Base-by-base conservation (phyloP, 2,329 filamentous ascomycete genomes). In the Colletotrichum musae region DNA sequence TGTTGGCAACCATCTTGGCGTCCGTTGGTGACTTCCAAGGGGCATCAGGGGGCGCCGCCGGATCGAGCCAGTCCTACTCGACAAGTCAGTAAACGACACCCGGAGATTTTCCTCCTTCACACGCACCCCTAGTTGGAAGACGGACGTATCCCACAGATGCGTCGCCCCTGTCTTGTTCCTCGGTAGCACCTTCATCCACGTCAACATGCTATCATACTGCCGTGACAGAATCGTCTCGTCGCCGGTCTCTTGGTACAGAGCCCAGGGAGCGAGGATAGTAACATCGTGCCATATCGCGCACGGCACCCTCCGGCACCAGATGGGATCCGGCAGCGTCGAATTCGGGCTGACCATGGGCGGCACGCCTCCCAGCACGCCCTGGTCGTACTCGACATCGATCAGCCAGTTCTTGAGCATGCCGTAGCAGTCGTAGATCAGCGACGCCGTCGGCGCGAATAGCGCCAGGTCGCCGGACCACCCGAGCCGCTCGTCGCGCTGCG, bases 361-460 rank as follows among this genome's bases (percentile, higher is more conserved):
- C 1, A 80, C 72, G 18, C 79, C 73, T 24, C 64, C 74, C 43
- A 81, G 80, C 39, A 81, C 82, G 0, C 72, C 45, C 59, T 73
- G 73, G 43, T 78, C 77, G 16, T 63, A 74, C 5, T 18, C 54
- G 3, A 71, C 32, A 26, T 71, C 69, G n/a, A 13, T 41, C 1
- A 68, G 57, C 69, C 69, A 71, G 45, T 65, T 64, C 43, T 58
- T 56, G n/a, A 68, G 16, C 6, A 71, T 64, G 2, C 59, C 59
- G 4, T 41, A 47, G 18, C 59, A 64, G 26, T 60, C 58, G 6
- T 69, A 71, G 9, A 71, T 36, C 2, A 64, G 52, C 3, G 43
- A 50, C 1, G 69, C 64, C 0, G 69, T 71, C 2, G 69, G 65
- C 1, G 64, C 65, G 13, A 71, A 71, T 4, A 71, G 56, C 1